Evolutionary conservation across 192 early-diverging fungal species (phyloP).

Genomic region (Haplosporangium gracile): DNA sequence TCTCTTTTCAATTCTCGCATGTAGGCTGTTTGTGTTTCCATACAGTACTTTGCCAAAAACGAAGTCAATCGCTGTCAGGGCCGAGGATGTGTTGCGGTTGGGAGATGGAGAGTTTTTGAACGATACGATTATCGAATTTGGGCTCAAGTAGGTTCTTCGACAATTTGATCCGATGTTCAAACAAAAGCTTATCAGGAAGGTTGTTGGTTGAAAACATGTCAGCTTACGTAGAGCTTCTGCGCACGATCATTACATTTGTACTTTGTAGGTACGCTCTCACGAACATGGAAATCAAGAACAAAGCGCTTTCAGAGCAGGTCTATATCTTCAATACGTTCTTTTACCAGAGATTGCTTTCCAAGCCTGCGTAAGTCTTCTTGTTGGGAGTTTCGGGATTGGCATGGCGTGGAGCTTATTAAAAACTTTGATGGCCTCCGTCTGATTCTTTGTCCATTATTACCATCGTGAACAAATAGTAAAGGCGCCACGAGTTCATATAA

Average conservation of each 20-base stretch:
- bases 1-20: neutral
- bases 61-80: slow-evolving; percentile 70
- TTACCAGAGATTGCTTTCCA: slow-evolving; percentile 76
- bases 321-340: slow-evolving; percentile 92
- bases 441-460: neutral
- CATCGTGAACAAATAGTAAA: slow-evolving; percentile 6
- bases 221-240: neutral
- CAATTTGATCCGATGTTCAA: neutral
- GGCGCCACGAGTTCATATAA: slow-evolving; percentile 64
- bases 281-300: slow-evolving; percentile 51
- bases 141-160: slow-evolving; percentile 66
- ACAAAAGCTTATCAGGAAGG: neutral
- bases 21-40: slow-evolving; percentile 45
- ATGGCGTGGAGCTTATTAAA: neutral
- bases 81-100: slow-evolving; percentile 75
- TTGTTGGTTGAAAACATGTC: neutral
- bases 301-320: slow-evolving; percentile 65
- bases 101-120: slow-evolving; percentile 85
- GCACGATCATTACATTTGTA: neutral
- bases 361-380: slow-evolving; percentile 26
- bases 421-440: neutral
- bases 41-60: slow-evolving; percentile 24
- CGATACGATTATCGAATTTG: slow-evolving; percentile 92
- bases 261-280: slow-evolving; percentile 43
- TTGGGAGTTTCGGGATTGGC: neutral